Evolutionary conservation across 2,329 filamentous ascomycete genomes (phyloP).

Genomic region (Tolypocladium tundrense): DNA sequence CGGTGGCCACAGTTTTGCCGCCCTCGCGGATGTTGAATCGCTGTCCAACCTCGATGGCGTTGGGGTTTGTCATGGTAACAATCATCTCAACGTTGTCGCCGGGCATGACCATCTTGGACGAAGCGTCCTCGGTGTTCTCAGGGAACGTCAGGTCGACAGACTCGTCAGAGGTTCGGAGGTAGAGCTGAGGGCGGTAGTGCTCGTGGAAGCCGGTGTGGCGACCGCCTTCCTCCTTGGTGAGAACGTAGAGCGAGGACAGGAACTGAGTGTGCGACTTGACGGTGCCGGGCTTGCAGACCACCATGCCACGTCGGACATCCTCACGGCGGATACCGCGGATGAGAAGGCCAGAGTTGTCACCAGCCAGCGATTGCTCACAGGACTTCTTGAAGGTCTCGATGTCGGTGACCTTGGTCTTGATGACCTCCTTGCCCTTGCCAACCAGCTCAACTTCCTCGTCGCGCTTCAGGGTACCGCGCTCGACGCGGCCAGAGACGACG

Average conservation of each 20-base stretch:
- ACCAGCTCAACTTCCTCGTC: slow-evolving; percentile 92
- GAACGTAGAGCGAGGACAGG: slow-evolving; percentile 90
- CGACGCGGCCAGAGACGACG: slow-evolving; percentile 91
- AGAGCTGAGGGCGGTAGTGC: slow-evolving; percentile 97
- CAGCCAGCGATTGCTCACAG: slow-evolving; percentile 89
- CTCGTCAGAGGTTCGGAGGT: slow-evolving; percentile 84
- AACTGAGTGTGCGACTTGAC: slow-evolving; percentile 87
- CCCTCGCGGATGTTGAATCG: slow-evolving; percentile 98
- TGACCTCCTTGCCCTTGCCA: slow-evolving; percentile 67
- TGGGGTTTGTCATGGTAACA: slow-evolving; percentile 71
- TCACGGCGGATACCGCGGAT: slow-evolving; percentile 94
- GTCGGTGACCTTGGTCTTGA: slow-evolving; percentile 99
- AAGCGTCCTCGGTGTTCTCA: slow-evolving; percentile 63
- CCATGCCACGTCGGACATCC: slow-evolving; percentile 91
- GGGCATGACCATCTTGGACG: slow-evolving; percentile 83
- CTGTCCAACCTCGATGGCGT: slow-evolving; percentile 84
- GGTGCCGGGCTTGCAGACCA: slow-evolving; percentile 72
- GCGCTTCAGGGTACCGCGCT: slow-evolving; percentile 89
- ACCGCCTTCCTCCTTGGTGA: slow-evolving; percentile 96
- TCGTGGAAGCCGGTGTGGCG: slow-evolving; percentile 90
- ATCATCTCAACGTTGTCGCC: slow-evolving; percentile 99
- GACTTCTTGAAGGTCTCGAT: slow-evolving; percentile 99
- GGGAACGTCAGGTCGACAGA: slow-evolving; percentile 74
- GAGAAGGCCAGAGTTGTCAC: slow-evolving; percentile 96
- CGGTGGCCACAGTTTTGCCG: slow-evolving; percentile 79